Conservation (phyloP, 2,329 filamentous ascomycete genomes). For the Xylariaceae sp. region DNA sequence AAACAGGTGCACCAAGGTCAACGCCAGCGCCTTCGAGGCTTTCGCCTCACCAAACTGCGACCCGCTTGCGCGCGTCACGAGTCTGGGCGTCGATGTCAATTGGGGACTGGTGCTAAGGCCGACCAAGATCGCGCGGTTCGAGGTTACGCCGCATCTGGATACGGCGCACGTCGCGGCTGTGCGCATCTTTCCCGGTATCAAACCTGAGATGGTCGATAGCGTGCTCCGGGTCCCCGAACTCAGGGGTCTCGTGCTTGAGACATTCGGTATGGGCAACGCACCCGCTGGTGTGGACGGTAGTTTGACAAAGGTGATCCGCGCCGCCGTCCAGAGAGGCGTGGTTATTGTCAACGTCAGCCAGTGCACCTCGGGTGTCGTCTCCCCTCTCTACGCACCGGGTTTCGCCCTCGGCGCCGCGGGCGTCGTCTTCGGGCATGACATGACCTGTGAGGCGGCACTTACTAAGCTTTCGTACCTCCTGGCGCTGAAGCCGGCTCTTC, state of each 20-base stretch:
- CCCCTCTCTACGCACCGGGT: slow-evolving; percentile 71
- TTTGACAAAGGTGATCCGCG: slow-evolving; percentile 71
- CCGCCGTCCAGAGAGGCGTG: slow-evolving; percentile 74
- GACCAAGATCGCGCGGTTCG: slow-evolving; percentile 69
- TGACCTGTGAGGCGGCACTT: slow-evolving; percentile 86
- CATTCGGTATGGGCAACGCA: slow-evolving; percentile 89
- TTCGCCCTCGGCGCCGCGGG: slow-evolving; percentile 77
- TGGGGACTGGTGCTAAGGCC: slow-evolving; percentile 76
- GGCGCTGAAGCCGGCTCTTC: slow-evolving; percentile 60
- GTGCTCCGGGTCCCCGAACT: slow-evolving; percentile 74
- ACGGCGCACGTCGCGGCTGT: slow-evolving; percentile 87
- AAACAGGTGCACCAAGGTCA: slow-evolving; percentile 84
- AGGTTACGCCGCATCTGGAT: slow-evolving; percentile 69
- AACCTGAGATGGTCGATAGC: slow-evolving; percentile 86
- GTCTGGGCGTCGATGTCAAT: slow-evolving; percentile 73
- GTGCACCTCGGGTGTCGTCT: slow-evolving; percentile 74
- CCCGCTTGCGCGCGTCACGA: slow-evolving; percentile 76
- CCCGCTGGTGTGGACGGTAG: slow-evolving; percentile 76
- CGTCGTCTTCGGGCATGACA: slow-evolving; percentile 82
- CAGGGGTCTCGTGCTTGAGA: slow-evolving; percentile 80
- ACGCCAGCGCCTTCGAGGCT: slow-evolving; percentile 78
- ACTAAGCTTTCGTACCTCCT: slow-evolving; percentile 88
- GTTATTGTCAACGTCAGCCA: slow-evolving; percentile 90
- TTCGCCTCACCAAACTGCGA: slow-evolving; percentile 86
- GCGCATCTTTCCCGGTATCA: slow-evolving; percentile 87